Evolutionary conservation across 768 basidiomycete species (phyloP).

Genomic region (Podaxis sp.): DNA sequence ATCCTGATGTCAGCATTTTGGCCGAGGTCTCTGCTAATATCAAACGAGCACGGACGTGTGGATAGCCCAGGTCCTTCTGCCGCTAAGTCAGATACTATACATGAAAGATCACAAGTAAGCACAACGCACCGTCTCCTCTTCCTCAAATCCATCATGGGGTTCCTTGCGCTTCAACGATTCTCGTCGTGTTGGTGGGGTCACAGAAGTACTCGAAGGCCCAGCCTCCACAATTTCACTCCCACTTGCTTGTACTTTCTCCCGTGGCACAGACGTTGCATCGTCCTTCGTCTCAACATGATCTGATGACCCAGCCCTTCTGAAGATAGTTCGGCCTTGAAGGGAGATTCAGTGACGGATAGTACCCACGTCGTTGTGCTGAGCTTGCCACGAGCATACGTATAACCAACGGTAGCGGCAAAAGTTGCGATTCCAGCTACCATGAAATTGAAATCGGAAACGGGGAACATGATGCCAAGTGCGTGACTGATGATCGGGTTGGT

Average conservation of each 20-base stretch:
- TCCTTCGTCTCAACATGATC: conserved; percentile 3
- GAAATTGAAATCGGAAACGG: conserved; percentile 51
- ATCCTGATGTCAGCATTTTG: neutral
- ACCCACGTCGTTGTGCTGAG: conserved; percentile 29
- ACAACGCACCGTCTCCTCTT: conserved; percentile 24
- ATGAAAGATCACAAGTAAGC: conserved; percentile 8
- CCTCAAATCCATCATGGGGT: conserved; percentile 34
- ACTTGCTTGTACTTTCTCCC: conserved; percentile 7
- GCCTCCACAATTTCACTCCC: neutral
- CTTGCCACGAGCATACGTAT: conserved; percentile 47
- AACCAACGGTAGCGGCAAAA: conserved; percentile 58
- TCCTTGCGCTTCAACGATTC: conserved; percentile 31
- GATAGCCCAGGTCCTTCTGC: conserved; percentile 39
- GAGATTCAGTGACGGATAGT: conserved; percentile 13
- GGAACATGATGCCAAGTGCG: conserved; percentile 36
- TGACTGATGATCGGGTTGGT: conserved; percentile 1
- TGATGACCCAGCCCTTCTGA: neutral
- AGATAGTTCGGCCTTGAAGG: conserved; percentile 7
- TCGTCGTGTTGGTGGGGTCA: conserved; percentile 14
- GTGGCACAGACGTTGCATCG: conserved; percentile 22
- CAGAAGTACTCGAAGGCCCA: neutral
- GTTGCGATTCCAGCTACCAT: conserved; percentile 58
- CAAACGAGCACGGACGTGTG: conserved; percentile 32
- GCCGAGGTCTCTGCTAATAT: neutral
- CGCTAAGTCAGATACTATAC: neutral